Evolutionary conservation across 768 basidiomycete species (phyloP), one percentile per base, ranked within the genome.

Genomic region (Panus rudis): DNA sequence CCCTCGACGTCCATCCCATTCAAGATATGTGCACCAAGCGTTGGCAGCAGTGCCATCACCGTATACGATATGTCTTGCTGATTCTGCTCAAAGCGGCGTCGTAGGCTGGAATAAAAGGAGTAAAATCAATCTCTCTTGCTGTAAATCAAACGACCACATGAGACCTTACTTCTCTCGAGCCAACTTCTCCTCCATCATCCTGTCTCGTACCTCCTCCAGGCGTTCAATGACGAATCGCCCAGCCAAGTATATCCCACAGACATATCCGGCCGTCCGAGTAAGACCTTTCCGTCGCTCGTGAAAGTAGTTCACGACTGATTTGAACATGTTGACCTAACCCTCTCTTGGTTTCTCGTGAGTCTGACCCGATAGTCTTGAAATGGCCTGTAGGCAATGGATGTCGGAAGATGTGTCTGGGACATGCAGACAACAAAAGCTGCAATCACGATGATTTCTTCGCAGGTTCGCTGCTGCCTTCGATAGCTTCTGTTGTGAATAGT

Each of bases 1-100:
- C 67, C 67, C 50, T 91, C 88, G 14, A 91, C 83, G 49, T 91
- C 79, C 77, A 91, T 83, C 23, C 75, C 76, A 19, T 70, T 66
- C n/a, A 84, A 62, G 11, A 91, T 69, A 47, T 81, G 78, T 12
- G 72, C 64, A 5, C 77, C 72, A 14, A 90, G 70, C 1, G 81
- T 80, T 2, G 82, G 80, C 14, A 88, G 61, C 30, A 84, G 69
- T 0, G 83, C 79, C 57, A 84, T 76, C 37, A 84, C 67, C 1
- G 84, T 90, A 56, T 79, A 93, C 6, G 82, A 77, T 19, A 77
- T 71, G 54, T 92, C 83, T 46, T 87, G 78, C 51, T 85, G 81
- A 20, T 81, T 88, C 49, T 85, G 79, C 25, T 72, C 68, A 59
- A 90, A 93, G 26, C 91, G 71, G 35, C 78, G 69, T 40, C 77